These are phyloP conservation scores for Podila clonocystis DNA, from an alignment of 192 early-diverging fungal genomes.

Conservation along the genomic window DNA sequence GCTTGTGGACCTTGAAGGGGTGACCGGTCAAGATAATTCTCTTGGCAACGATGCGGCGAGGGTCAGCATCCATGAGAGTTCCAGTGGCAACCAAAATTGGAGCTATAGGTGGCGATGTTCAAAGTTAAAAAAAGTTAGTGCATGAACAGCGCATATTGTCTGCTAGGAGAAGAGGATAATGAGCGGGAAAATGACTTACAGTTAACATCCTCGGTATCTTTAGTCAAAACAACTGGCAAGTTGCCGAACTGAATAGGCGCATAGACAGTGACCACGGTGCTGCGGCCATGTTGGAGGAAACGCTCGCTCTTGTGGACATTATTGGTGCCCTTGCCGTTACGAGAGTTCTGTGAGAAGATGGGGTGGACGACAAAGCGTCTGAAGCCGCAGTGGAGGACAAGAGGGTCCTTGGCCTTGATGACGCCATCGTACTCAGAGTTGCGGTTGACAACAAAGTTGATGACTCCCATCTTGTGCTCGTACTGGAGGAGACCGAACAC, in stretches of 20 bases:
- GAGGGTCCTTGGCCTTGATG: constrained; percentile 92
- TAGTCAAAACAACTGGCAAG: constrained; percentile 85
- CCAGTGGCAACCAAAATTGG: constrained; percentile 85
- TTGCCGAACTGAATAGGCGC: constrained; percentile 92
- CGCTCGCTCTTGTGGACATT: constrained; percentile 96
- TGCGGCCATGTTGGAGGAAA: constrained; percentile 81
- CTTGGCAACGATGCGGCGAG: constrained; percentile 92
- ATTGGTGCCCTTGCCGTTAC: constrained; percentile 82
- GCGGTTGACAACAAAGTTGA: constrained; percentile 84
- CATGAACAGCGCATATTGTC: neutral
- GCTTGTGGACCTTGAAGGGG: constrained; percentile 95
- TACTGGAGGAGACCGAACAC: constrained; percentile 74
- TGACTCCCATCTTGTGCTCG: constrained; percentile 94
- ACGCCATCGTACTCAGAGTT: constrained; percentile 77
- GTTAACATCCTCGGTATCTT: constrained; percentile 67
- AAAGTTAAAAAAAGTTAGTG: neutral
- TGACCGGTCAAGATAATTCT: constrained; percentile 94
- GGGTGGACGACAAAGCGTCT: constrained; percentile 86
- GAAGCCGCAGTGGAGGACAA: constrained; percentile 91
- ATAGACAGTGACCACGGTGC: constrained; percentile 87
- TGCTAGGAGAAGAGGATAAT: neutral
- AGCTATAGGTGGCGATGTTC: constrained; percentile 16
- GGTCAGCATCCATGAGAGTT: constrained; percentile 75
- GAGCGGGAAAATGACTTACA: constrained; percentile 30
- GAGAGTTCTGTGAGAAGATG: constrained; percentile 89